phyloP scores from a whole-genome alignment of 345 rosid species.

The Hypericum androsaemum region DNA sequence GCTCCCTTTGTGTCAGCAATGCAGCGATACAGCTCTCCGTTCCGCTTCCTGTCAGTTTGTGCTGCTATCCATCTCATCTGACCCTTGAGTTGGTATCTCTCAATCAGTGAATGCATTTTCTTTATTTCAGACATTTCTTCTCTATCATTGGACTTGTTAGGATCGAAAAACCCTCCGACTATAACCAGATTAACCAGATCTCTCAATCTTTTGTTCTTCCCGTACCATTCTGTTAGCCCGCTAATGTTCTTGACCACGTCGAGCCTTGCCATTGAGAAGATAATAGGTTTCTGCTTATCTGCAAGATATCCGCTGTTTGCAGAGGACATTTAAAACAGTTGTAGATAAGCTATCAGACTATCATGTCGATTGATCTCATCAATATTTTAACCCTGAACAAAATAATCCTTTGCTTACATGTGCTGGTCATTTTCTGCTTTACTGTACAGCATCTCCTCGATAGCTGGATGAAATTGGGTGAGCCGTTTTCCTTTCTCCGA shows the following conservation, averaged over 20 bases:
- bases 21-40: conserved; percentile 62
- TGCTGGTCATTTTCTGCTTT: conserved; percentile 58
- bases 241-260: conserved; percentile 82
- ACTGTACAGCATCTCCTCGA: conserved; percentile 61
- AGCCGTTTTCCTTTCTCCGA: conserved; percentile 42
- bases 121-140: conserved; percentile 70
- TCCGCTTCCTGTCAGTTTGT: conserved; percentile 45
- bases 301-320: conserved; percentile 67
- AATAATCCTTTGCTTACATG: conserved; percentile 35
- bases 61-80: conserved; percentile 79
- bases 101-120: conserved; percentile 57
- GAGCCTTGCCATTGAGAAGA: conserved; percentile 98
- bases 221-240: conserved; percentile 87
- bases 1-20: conserved; percentile 70
- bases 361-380: not conserved
- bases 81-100: conserved; percentile 59
- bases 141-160: conserved; percentile 61
- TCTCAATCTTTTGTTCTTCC: conserved; percentile 68
- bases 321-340: not conserved
- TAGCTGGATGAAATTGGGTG: conserved; percentile 54
- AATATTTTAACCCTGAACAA: not conserved
- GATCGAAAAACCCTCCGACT: conserved; percentile 66
- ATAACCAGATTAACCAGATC: conserved; percentile 56
- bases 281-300: conserved; percentile 65
- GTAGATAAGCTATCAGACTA: not conserved